Evolutionary conservation across 164 flowering plant genomes (phyloP).

Genomic region (Liquidambar formosana): DNA sequence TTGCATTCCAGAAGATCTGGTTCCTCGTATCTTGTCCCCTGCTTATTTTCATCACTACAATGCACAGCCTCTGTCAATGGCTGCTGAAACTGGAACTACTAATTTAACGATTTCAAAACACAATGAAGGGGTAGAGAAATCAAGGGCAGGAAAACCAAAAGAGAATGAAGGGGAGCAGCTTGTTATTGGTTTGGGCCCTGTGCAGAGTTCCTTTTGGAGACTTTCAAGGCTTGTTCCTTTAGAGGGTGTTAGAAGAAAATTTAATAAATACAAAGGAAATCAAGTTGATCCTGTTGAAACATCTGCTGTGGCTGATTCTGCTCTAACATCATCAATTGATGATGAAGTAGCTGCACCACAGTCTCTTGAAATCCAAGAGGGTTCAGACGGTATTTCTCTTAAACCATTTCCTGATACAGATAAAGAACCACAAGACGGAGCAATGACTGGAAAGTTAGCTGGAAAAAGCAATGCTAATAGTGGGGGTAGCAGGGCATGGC

Average conservation of each 20-base stretch:
- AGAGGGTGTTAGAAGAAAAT: slow-evolving; percentile 58
- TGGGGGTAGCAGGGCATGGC: slow-evolving; percentile 58
- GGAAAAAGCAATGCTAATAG: slow-evolving; percentile 28
- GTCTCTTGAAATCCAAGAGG: slow-evolving; percentile 92
- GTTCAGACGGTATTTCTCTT: slow-evolving; percentile 85
- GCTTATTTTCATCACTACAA: slow-evolving; percentile 98
- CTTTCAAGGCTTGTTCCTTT: slow-evolving; percentile 90
- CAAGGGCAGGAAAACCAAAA: slow-evolving; percentile 36
- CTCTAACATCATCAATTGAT: slow-evolving; percentile 37
- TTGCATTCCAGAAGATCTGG: slow-evolving; percentile 99
- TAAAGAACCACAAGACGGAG: slow-evolving; percentile 34
- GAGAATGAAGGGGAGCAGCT: slow-evolving; percentile 69
- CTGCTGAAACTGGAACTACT: slow-evolving; percentile 32
- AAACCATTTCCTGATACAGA: slow-evolving; percentile 57
- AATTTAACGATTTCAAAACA: slow-evolving; percentile 22
- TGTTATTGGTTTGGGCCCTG: slow-evolving; percentile 92
- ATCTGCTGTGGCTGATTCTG: slow-evolving; percentile 34
- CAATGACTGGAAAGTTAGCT: slow-evolving; percentile 27
- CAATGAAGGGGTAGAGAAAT: slow-evolving; percentile 32
- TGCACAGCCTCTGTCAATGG: slow-evolving; percentile 43
- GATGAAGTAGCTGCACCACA: slow-evolving; percentile 60
- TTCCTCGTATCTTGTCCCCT: slow-evolving; percentile 93
- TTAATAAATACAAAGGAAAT: slow-evolving; percentile 50
- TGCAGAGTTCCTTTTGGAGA: slow-evolving; percentile 91
- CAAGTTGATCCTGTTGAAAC: slow-evolving; percentile 36